Base-by-base conservation (phyloP, 179 eudicot genomes). In the Amaranthus tricolor region DNA sequence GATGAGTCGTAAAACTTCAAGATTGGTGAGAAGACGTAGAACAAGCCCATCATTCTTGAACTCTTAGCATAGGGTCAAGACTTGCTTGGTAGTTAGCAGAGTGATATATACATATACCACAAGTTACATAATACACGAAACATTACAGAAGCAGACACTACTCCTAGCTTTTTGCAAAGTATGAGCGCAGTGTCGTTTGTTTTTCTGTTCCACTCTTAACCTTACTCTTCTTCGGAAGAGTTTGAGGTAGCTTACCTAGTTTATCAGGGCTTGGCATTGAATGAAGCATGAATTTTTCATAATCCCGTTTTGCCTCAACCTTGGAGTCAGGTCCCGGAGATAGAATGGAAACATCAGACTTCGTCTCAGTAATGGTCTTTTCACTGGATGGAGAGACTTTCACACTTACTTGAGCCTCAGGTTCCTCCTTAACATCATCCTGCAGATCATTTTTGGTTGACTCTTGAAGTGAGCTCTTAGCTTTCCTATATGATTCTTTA, bases 141-240 rank as follows among this genome's bases (percentile, higher is more conserved):
- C 24, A 52, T 0, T 16, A 47, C n/a, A 2, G 21, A 12, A 21
- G 48, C 45, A 24, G 31, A 68, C 50, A 21, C 66, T 11, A 54
- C 60, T 11, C 47, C 81, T 69, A 81, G 76, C 73, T 45, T 74
- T 74, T 77, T 19, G 49, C 53, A 74, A 81, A 81, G 66, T 69
- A 81, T 2, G 79, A 81, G 54, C 78, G 7, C 13, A 77, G 68
- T 21, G 84, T 77, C 15, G 81, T 63, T 62, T 81, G 84, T 69
- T 81, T 81, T 51, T 63, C 75, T 50, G 68, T 59, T 50, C 72
- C 76, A 4, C 78, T 53, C 65, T 77, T 70, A 15, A 65, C 70
- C 60, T 81, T 81, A 52, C 76, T 74, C 84, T 78, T 78, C 79
- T 81, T 78, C 5, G 40, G 14, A 19, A 73, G 75, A 5, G 73